Percentiles rank a stretch among this genome's conserved stretches.
Conservation (phyloP, 345 rosid species). For the Hibiscus trionum region DNA sequence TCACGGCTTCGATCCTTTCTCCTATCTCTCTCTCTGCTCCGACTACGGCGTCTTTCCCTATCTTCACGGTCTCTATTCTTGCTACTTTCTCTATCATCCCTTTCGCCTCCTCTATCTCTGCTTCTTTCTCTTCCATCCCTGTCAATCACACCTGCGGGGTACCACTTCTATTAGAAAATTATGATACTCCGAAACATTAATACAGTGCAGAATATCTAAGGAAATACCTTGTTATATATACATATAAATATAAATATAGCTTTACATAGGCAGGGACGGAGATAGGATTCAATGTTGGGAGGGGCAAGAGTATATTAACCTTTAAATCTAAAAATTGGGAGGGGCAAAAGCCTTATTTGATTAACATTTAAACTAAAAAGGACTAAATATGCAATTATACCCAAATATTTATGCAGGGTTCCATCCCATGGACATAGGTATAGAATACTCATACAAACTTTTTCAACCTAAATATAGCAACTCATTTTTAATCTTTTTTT, state of each 20-base stretch:
- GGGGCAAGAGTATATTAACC: too few species aligned
- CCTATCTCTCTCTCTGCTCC: constrained; percentile 61
- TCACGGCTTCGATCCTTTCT: constrained; percentile 43
- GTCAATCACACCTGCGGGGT: constrained; percentile 44
- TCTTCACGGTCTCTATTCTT: constrained; percentile 47
- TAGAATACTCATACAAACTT: neutral
- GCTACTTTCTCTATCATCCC: constrained; percentile 42
- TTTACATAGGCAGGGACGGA: too few species aligned
- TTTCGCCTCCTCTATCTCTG: constrained; percentile 76
- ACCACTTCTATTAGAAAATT: neutral
- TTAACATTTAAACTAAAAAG: too few species aligned
- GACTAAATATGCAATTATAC: too few species aligned
- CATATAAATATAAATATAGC: too few species aligned
- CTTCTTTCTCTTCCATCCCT: constrained; percentile 73
- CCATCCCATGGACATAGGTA: too few species aligned
- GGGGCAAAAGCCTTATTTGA: too few species aligned
- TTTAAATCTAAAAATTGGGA: too few species aligned
- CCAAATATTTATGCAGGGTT: too few species aligned
- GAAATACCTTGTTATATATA: neutral
- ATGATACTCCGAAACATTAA: neutral
- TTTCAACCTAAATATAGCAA: neutral
- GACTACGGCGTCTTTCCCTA: constrained; percentile 61
- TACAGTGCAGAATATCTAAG: neutral
- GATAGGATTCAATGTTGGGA: too few species aligned
- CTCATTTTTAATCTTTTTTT: too few species aligned